Evolutionary conservation across 2,329 filamentous ascomycete genomes (phyloP), one percentile per base, ranked within the genome.

Genomic region (Pseudogymnoascus sp.): DNA sequence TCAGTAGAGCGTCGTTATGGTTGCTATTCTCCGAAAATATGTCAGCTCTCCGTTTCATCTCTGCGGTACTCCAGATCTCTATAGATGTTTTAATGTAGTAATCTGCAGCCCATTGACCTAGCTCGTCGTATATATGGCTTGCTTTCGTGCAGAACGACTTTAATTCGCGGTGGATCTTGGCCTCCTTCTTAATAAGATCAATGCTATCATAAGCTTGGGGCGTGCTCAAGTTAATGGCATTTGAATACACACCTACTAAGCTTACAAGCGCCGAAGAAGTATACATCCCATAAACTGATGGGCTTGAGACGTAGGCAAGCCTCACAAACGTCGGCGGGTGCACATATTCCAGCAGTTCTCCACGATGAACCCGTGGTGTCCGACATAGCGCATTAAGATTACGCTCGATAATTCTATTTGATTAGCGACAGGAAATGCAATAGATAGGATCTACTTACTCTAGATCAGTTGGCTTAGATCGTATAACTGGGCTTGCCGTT

Each of bases 81-180:
- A 78, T 70, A 61, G 71, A 63, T 11, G 71, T 64, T 64, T 75
- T 70, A 10, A 92, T 82, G 70, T 87, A 92, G 60, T 81, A 82
- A 60, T 92, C 86, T 0, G 82, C 82, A 1, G 87, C 87, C 87
- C 88, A 93, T 1, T 78, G 67, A 0, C 90, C 90, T 3, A 92
- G 78, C 53, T 88, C 81, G 2, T 71, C 68, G 21, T 77, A 78
- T 1, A 92, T 78, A 13, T 80, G 78, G 0, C 66, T 57, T 11
- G 81, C 78, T 33, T 81, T 83, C 1, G 77, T 76, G 47, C 77
- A 76, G 7, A 92, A 79, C 0, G 76, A 76, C 62, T 76, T 80
- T 67, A 92, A 72, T 4, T 74, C 69, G 8, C 67, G 69, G 50
- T 77, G 79, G 28, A 76, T 76, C 1, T 79, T 77, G 0, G 76